Percentiles rank a stretch among this genome's conserved stretches.
Evolutionary conservation across 2,329 filamentous ascomycete species (phyloP).

Genomic region (Dryadomyces sulphureus): DNA sequence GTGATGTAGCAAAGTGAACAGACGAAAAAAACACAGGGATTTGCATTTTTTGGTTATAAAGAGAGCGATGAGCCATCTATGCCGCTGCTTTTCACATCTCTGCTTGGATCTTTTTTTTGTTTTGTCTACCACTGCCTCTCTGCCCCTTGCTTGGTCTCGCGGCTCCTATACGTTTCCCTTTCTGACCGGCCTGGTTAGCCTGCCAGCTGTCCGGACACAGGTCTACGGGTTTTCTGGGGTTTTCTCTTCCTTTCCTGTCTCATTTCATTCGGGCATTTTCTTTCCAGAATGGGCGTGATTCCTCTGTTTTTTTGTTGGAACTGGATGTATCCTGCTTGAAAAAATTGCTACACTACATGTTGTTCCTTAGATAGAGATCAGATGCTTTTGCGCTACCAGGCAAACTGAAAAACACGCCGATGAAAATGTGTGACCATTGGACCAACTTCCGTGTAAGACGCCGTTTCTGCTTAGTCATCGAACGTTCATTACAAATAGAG

Average conservation of each 20-base stretch:
- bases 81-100: neutral
- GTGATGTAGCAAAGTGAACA: neutral
- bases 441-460: no score
- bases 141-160: neutral
- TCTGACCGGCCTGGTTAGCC: neutral
- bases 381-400: no score
- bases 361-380: no score
- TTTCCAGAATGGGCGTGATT: neutral
- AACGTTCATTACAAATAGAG: no score
- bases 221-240: neutral
- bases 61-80: neutral
- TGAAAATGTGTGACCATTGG: no score
- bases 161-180: neutral
- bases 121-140: neutral
- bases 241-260: neutral
- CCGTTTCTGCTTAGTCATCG: no score
- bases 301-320: neutral
- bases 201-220: neutral
- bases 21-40: neutral
- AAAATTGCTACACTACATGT: neutral
- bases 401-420: no score
- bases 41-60: neutral
- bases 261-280: neutral
- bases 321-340: neutral
- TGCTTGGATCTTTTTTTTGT: neutral